Base-by-base conservation (phyloP, 148 eudicot genomes). In the Bassia scoparia region DNA sequence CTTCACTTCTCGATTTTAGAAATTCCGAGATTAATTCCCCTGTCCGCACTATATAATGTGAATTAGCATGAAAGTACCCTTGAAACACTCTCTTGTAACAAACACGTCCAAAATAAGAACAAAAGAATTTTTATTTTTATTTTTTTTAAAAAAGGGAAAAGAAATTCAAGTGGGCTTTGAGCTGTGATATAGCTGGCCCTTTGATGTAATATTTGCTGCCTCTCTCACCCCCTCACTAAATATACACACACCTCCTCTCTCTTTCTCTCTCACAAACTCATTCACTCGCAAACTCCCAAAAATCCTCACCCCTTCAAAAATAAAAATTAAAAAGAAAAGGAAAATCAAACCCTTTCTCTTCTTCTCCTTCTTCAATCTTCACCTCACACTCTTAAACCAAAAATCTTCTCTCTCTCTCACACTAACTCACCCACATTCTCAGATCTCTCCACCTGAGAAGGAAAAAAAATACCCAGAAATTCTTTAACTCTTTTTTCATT, bases 101-200 rank as follows among this genome's bases (percentile, higher is more conserved):
- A 58, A 75, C 52, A 67, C 29, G 41, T 26, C 70, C 24, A 23
- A 26, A 33, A 66, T 52, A n/a, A 69, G n/a, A 0, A 15, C 34
- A 37, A 70, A 67, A 70, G 72, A 27, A 1, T 56, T n/a, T n/a
- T n/a, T n/a, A n/a, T n/a, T n/a, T n/a, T n/a, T n/a, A n/a, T n/a
- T n/a, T n/a, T n/a, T n/a, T n/a, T 63, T 43, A 60, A 66, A 31
- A 46, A 41, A 62, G 31, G 61, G 37, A 33, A 60, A 67, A 69
- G 73, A 21, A 77, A 74, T 69, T 81, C 78, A 85, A 82, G 96
- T 92, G 88, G 91, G 83, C 78, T 78, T 89, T 87, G 96, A 92
- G 97, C 97, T 89, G 97, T 92, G 87, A 79, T 85, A 80, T 90
- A 92, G 98, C 93, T 92, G 98, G 87, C 89, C 78, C 46, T 63